Conservation (phyloP, 2,329 filamentous ascomycete species). For the Penicillium sp. region DNA sequence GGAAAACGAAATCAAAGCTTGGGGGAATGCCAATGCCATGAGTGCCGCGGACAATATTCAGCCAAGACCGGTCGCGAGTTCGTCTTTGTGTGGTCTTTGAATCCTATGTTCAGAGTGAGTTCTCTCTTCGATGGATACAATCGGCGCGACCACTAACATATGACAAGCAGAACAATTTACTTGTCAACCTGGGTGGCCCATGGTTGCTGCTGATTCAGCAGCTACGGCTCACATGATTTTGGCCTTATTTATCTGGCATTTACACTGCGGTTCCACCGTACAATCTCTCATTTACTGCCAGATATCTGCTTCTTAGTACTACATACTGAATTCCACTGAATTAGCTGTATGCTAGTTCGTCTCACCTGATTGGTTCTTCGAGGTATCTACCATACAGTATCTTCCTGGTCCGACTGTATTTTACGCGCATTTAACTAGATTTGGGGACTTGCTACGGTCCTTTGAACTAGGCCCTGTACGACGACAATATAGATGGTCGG, state of each 20-base stretch:
- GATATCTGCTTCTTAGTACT: neutral
- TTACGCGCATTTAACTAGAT: neutral
- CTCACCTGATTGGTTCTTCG: neutral
- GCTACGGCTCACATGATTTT: neutral
- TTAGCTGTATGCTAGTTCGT: neutral
- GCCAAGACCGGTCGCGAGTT: constrained; percentile 15
- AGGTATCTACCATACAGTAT: neutral
- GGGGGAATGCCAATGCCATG: constrained; percentile 17
- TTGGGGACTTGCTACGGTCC: neutral
- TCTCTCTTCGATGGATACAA: too few relatives aligned
- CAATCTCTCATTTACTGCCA: neutral
- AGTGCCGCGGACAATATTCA: constrained; percentile 14
- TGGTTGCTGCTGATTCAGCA: too few relatives aligned
- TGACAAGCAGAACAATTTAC: neutral
- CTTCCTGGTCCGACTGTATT: neutral
- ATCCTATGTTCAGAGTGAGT: too few relatives aligned
- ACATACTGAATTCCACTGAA: neutral
- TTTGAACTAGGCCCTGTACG: too few relatives aligned
- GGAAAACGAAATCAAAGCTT: constrained; percentile 19
- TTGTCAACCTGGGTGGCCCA: neutral
- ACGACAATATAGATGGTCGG: neutral
- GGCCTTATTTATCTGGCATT: neutral
- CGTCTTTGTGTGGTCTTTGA: constrained; percentile 5
- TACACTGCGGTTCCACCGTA: neutral
- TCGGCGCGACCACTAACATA: too few relatives aligned